Evolutionary conservation across 1,139 yeast species (phyloP).

Genomic region (Geotrichum citri-aurantii): DNA sequence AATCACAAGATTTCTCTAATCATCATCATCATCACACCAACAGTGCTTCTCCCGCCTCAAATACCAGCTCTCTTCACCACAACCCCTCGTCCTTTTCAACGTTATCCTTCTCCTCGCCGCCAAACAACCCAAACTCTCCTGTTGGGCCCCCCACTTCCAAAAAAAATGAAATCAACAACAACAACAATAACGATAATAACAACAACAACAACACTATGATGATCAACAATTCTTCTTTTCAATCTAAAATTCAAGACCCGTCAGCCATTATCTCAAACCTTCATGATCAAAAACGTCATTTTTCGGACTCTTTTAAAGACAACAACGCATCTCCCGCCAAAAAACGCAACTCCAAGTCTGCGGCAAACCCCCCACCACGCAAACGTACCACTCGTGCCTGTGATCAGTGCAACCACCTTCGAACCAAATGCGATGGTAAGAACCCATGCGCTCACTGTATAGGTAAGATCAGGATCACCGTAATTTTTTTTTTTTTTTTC

Average conservation of each 20-base stretch:
- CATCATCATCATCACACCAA: not conserved
- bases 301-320: not conserved
- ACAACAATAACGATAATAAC: not conserved
- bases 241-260: not conserved
- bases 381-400: constrained; percentile 38
- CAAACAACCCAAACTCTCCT: not conserved
- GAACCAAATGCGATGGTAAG: constrained; percentile 41
- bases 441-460: constrained; percentile 39
- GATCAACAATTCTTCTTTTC: not conserved
- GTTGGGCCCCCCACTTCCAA: not conserved
- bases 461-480: constrained; percentile 11
- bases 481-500: not conserved
- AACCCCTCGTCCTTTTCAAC: not conserved
- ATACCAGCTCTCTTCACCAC: not conserved
- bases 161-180: not conserved
- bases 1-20: not conserved
- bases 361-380: constrained; percentile 14
- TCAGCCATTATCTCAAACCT: not conserved
- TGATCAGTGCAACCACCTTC: constrained; percentile 39
- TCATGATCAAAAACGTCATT: not conserved
- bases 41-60: not conserved
- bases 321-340: not conserved
- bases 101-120: not conserved
- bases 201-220: not conserved
- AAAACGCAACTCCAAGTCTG: constrained; percentile 5